Evolutionary conservation across 106 monocot species (phyloP).

Genomic region (Phalaenopsis aphrodite): DNA sequence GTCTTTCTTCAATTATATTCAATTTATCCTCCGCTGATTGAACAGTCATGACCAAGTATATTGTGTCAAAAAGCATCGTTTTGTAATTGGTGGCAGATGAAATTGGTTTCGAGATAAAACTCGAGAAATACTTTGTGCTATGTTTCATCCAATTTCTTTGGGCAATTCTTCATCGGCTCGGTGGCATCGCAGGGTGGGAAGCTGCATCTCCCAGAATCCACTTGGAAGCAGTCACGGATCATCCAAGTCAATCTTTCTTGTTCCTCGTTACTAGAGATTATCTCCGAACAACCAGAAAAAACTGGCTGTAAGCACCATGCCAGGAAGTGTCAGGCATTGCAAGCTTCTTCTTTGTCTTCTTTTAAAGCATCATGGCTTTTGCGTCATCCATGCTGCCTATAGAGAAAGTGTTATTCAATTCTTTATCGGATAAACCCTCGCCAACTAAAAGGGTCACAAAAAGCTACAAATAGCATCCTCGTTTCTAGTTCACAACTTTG

Average conservation of each 20-base stretch:
- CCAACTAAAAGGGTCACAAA: background rate
- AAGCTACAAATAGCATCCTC: background rate
- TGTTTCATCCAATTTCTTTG: conserved; percentile 54
- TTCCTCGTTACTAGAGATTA: conserved; percentile 55
- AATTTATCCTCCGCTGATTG: conserved; percentile 47
- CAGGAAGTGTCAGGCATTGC: conserved; percentile 45
- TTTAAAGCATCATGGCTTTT: conserved; percentile 32
- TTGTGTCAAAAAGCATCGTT: conserved; percentile 61
- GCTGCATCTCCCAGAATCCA: conserved; percentile 46
- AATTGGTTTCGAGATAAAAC: conserved; percentile 73
- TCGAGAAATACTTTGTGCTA: conserved; percentile 62
- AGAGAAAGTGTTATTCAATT: conserved; percentile 26
- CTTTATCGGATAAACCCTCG: background rate
- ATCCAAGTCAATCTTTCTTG: conserved; percentile 66
- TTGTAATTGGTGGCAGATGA: conserved; percentile 82
- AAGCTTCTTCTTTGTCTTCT: conserved; percentile 42
- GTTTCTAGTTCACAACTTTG: background rate
- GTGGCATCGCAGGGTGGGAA: conserved; percentile 45
- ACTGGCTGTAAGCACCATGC: conserved; percentile 56
- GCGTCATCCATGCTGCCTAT: conserved; percentile 17
- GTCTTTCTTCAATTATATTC: conserved; percentile 38
- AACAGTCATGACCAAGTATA: conserved; percentile 43
- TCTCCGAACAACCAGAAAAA: conserved; percentile 62
- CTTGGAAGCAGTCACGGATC: conserved; percentile 63
- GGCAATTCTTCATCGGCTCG: conserved; percentile 44